These are phyloP conservation scores for Candida ascalaphidarum DNA, from an alignment of 805 yeast species.

Conservation along the genomic window DNA sequence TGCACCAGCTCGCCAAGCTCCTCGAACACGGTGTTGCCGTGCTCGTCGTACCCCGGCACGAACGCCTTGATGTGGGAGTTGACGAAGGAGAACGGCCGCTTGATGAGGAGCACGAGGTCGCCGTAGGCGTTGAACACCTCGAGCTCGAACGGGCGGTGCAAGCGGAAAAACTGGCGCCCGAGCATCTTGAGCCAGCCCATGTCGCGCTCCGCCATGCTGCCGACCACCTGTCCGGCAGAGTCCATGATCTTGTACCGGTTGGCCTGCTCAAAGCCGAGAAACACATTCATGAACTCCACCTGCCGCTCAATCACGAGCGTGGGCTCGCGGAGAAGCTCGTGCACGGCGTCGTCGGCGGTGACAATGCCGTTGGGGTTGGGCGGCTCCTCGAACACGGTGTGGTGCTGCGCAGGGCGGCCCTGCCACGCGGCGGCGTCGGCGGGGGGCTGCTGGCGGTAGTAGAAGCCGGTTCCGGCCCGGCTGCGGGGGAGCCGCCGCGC, in stretches of 20 bases:
- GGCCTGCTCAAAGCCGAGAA: constrained; percentile 88
- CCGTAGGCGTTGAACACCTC: constrained; percentile 63
- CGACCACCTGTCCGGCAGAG: constrained; percentile 64
- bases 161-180: constrained; percentile 73
- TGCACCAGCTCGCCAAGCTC: constrained; percentile 81
- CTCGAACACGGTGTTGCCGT: constrained; percentile 31
- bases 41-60: constrained; percentile 42
- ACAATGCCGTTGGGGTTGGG: constrained; percentile 44
- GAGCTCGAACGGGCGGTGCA: constrained; percentile 80
- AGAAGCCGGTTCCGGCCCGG: constrained; percentile 8
- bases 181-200: constrained; percentile 57
- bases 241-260: constrained; percentile 71
- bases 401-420: constrained; percentile 19
- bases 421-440: constrained; percentile 10
- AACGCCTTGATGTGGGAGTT: constrained; percentile 79
- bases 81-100: constrained; percentile 79
- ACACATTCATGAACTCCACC: constrained; percentile 79
- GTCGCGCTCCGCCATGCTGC: constrained; percentile 78
- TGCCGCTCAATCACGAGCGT: constrained; percentile 82
- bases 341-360: constrained; percentile 49
- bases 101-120: constrained; percentile 53
- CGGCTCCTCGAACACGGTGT: constrained; percentile 24
- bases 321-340: constrained; percentile 63
- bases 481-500: constrained; percentile 11
- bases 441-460: constrained; percentile 21